Conservation (phyloP, 2,329 filamentous ascomycete genomes). For the Hymenoscyphus albidus region DNA sequence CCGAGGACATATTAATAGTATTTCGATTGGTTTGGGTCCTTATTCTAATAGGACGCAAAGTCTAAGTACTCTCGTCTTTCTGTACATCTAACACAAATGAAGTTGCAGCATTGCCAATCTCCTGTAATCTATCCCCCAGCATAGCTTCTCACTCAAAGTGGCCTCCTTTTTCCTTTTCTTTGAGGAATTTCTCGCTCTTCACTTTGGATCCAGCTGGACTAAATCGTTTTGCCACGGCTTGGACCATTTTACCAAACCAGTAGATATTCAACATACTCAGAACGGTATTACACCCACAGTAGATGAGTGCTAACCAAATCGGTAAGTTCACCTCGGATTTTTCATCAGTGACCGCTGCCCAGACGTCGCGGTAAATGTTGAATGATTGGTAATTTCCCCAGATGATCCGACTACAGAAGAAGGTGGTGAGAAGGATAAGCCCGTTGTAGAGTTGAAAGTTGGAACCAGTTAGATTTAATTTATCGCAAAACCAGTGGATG, state of each 20-base stretch:
- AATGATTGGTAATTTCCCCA: background rate
- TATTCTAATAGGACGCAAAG: no score
- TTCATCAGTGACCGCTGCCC: background rate
- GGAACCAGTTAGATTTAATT: background rate
- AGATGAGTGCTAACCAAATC: background rate
- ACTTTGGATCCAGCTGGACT: background rate
- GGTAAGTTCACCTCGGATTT: background rate
- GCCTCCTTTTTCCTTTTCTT: background rate
- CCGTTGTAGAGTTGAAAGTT: background rate
- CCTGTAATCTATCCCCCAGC: background rate
- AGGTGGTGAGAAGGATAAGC: background rate
- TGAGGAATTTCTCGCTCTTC: background rate
- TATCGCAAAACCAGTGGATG: slow-evolving; percentile 47
- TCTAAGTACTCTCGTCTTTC: no score
- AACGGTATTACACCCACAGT: background rate
- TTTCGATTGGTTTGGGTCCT: no score
- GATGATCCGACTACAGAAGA: background rate
- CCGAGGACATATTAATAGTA: no score
- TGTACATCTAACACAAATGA: no score
- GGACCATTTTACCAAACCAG: background rate
- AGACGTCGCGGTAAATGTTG: background rate
- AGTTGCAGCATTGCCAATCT: no score
- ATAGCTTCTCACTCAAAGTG: background rate
- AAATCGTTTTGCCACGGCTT: background rate
- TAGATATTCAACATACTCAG: background rate